Base-by-base conservation (phyloP, 192 early-diverging fungal genomes). In the Coemansia pectinata region DNA sequence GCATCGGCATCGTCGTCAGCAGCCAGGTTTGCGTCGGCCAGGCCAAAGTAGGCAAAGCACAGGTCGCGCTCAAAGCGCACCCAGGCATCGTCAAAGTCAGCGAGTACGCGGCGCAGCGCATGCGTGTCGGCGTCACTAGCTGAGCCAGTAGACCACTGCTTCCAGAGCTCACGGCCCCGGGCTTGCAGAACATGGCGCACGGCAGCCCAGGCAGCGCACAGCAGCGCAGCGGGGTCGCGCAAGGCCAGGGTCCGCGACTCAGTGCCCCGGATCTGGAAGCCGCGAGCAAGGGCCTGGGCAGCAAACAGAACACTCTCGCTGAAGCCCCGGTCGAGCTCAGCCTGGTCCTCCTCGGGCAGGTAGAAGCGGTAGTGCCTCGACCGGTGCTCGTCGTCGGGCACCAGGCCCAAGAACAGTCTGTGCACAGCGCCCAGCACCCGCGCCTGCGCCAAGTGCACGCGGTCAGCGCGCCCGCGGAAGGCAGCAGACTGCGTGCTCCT, bases 291-390 rank as follows among this genome's bases (percentile, higher is more conserved):
- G 1, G 90, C 90, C 79, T 91, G 90, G 0, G 87, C 86, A 5
- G 90, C 90, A 74, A 90, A 91, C 62, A 88, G 67, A n/a, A 91
- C 88, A 72, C 88, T 90, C 68, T 91, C 90, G 71, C 78, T 83
- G 79, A 89, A 91, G 8, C 86, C 87, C 34, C 81, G 85, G 50
- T 88, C 86, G 33, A 91, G 78, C 85, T 91, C 90, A 5, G 77
- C 44, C 78, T 90, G 90, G 75, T 91, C 90, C 57, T 91, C 90
- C 42, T 87, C 84, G 10, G 90, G 87, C 14, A 91, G 66, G 48
- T 85, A 84, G 23, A 71, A 76, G 33, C 87, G 77, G 68, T 91
- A 89, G 50, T 76, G 77, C 9, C 88, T 83, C 21, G 83, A 77
- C 50, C 84, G 72, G 42, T 79, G 81, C 50, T 57, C 53, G 57